Evolutionary conservation across 2,329 filamentous ascomycete genomes (phyloP), one percentile per base, ranked within the genome.

Genomic region (Fusarium clavum): DNA sequence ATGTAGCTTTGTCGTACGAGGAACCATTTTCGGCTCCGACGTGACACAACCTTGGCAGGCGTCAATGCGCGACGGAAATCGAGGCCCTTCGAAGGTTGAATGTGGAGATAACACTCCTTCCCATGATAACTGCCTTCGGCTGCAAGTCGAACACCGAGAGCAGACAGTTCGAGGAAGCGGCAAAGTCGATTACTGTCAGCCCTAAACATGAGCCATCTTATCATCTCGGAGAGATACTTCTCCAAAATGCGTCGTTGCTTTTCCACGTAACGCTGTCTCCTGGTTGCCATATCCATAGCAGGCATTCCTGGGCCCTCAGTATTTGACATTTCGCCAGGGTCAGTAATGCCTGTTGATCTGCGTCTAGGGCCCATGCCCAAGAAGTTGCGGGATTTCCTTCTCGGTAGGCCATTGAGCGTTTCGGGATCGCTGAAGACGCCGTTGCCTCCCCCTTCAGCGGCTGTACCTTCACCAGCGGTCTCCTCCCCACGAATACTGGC

Each of bases 71-170:
- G 91, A 66, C 94, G 88, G 76, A 95, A 94, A 79, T 97, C 94
- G 25, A 97, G 85, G 5, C 94, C 94, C 77, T 97, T 97, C 18
- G 92, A 91, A 8, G 94, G 97, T 75, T 97, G 93, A 70, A 99
- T 97, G 73, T 97, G 91, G 71, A 99, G 85, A 77, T 92, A 94
- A 18, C 96, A 97, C 81, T 99, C 97, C 80, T 99, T 99, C 63
- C 96, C 97, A 77, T 99, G 96, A 75, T 98, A 98, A 74, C 94
- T 97, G 29, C 94, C 94, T 80, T 99, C 97, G 1, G 95, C 94
- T 25, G 96, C 96, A 52, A 99, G 87, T 49, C 97, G 91, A 52
- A 99, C 94, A 24, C 96, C 96, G 8, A 99, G 85, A 1, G 97
- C 95, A 22, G 96, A 99, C 11, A 99, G 84, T 78, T 99, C 96